Conservation (phyloP, 352 stramenopile species). For the Globisporangium acanthophoron region DNA sequence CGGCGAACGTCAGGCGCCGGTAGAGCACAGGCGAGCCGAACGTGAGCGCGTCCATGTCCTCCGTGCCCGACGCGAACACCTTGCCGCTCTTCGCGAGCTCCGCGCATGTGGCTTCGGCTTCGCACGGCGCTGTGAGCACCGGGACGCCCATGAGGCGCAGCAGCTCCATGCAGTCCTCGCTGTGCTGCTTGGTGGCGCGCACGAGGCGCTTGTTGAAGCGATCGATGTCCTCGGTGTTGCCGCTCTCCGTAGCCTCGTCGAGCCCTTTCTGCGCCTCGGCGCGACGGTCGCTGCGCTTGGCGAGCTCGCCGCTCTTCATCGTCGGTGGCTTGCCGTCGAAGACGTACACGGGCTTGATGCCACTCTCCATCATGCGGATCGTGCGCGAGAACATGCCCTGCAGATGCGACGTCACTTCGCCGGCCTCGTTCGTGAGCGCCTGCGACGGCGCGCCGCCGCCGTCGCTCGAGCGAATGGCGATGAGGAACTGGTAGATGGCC, state of each 20-base stretch:
- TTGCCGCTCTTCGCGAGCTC: constrained; percentile 90
- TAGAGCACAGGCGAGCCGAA: constrained; percentile 96
- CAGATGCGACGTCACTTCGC: constrained; percentile 91
- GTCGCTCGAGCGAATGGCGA: constrained; percentile 85
- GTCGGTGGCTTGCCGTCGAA: constrained; percentile 98
- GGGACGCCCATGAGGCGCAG: constrained; percentile 95
- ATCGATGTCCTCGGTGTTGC: constrained; percentile 90
- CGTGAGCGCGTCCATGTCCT: constrained; percentile 99
- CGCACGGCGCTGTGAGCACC: constrained; percentile 95
- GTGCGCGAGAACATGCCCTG: constrained; percentile 99
- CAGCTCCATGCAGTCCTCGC: constrained; percentile 92
- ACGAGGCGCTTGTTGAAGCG: constrained; percentile 92
- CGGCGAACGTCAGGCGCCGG: constrained; percentile 86
- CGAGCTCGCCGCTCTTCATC: constrained; percentile 96
- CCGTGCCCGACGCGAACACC: constrained; percentile 94
- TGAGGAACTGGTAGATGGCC: constrained; percentile 99
- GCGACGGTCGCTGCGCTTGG: constrained; percentile 90
- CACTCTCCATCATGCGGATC: constrained; percentile 97
- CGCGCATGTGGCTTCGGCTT: constrained; percentile 98
- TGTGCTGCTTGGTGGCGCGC: constrained; percentile 89
- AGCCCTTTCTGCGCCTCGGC: constrained; percentile 81
- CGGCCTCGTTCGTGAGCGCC: constrained; percentile 97
- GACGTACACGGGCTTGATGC: constrained; percentile 97
- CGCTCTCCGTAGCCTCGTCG: constrained; percentile 82
- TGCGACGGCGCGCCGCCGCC: constrained; percentile 71